Conservation (phyloP, 768 basidiomycete genomes). For the Russula virescens region DNA sequence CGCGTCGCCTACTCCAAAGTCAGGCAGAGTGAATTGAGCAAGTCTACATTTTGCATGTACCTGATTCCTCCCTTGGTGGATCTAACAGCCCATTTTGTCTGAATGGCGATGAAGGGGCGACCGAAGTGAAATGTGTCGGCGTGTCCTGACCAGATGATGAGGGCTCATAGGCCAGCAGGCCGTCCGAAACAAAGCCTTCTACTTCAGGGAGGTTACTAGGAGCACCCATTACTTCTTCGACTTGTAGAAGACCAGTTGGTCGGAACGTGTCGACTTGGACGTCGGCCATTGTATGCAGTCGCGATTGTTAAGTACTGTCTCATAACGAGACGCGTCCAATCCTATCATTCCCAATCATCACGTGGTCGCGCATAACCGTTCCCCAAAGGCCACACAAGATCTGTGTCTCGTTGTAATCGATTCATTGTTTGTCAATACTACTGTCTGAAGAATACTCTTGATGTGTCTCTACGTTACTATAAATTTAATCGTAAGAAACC, state of each 20-base stretch:
- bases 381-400: too few species aligned
- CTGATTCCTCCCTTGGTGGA: background rate
- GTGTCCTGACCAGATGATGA: background rate
- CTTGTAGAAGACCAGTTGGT: constrained; percentile 4
- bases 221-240: background rate
- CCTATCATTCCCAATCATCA: background rate
- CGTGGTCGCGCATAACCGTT: constrained; percentile 8
- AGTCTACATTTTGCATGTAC: background rate
- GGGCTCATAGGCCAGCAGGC: constrained; percentile 6
- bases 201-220: background rate
- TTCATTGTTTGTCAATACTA: background rate
- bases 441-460: background rate
- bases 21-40: background rate
- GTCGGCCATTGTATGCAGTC: background rate
- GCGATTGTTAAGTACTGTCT: too few species aligned
- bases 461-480: background rate
- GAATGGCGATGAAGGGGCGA: constrained; percentile 8
- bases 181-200: constrained; percentile 18
- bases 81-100: constrained; percentile 7
- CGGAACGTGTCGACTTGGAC: constrained; percentile 5
- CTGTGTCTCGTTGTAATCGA: background rate
- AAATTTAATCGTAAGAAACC: background rate
- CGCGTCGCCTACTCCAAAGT: constrained; percentile 3
- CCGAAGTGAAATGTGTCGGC: background rate
- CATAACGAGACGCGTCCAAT: constrained; percentile 9